Conservation (phyloP, 345 rosid genomes). For the Eutrema heterophyllum region DNA sequence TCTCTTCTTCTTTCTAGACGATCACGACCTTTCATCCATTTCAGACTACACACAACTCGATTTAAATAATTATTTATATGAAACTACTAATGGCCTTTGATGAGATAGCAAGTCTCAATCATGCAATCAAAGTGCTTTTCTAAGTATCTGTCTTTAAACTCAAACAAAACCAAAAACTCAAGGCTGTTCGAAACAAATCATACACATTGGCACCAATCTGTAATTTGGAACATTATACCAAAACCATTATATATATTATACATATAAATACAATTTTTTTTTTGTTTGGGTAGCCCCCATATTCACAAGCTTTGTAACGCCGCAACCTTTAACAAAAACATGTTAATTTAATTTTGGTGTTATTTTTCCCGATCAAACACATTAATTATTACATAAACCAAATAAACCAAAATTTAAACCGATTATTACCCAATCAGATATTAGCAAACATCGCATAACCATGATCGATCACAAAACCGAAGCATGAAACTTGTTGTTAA, state of each 20-base stretch:
- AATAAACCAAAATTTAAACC: too few species aligned
- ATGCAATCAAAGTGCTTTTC: conserved; percentile 8
- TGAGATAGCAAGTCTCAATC: conserved; percentile 32
- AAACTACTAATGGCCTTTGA: neutral
- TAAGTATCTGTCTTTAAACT: neutral
- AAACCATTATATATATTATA: neutral
- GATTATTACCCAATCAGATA: neutral
- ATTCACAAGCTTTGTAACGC: conserved; percentile 28
- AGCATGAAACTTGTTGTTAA: neutral
- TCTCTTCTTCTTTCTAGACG: conserved; percentile 9
- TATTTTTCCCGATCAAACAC: neutral
- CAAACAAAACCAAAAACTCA: neutral
- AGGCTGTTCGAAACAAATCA: conserved; percentile 20
- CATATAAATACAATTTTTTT: neutral
- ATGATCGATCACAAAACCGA: neutral
- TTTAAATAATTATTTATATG: neutral
- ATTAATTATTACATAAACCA: too few species aligned
- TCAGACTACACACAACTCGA: conserved; percentile 15
- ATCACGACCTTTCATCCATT: conserved; percentile 8
- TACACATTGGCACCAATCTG: conserved; percentile 13
- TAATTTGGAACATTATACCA: conserved; percentile 11
- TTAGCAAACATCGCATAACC: neutral
- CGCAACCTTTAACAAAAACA: neutral
- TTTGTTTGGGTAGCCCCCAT: neutral
- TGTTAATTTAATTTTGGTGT: neutral